Base-by-base conservation (phyloP, 495 filamentous ascomycete genomes). In the Lindgomyces ingoldianus region DNA sequence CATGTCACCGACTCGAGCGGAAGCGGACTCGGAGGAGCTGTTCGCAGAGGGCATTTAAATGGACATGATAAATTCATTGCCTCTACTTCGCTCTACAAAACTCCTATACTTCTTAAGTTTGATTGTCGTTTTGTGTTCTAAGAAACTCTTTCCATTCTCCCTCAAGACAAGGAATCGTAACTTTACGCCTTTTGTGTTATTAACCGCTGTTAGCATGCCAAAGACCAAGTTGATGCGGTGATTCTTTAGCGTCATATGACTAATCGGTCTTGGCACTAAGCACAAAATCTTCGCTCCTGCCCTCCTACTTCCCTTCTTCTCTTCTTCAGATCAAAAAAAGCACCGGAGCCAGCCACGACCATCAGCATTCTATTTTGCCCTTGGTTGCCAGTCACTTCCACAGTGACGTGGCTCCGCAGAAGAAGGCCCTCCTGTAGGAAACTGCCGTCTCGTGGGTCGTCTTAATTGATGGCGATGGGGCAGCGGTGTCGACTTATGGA, bases 341-440 rank as follows among this genome's bases (percentile, higher is more conserved):
- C 27, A 63, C 69, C 71, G 65, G 65, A 69, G 65, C 71, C 71
- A 67, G 71, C 71, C 71, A 73, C 71, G 71, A 73, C 62, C 62
- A 67, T 60, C 63, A 61, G 59, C 55, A 51, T 41, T 25, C 30
- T 26, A 21, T 39, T 33, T 62, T 51, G 68, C 68, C 29, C 25
- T 64, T 62, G 61, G 62, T 73, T 73, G 71, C 71, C 71, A 73
- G 71, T 71, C 62, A 59, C 68, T 62, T 51, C 22, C 10, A 39
- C 25, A 53, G 65, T 67, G 67, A 50, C 66, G 65, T 61, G 71
- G 71, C 59, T 71, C 60, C 60, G 71, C 61, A 71, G 68, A 73
- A 18, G 16, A 61, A 73, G 14, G 16, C 42, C 52, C 67, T 58
- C 65, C 52, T 47, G 46, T 70, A 73, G 71, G 71, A 73, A 73